phyloP scores from a whole-genome alignment of 1,139 yeast species.

The Zygoascus meyerae region DNA sequence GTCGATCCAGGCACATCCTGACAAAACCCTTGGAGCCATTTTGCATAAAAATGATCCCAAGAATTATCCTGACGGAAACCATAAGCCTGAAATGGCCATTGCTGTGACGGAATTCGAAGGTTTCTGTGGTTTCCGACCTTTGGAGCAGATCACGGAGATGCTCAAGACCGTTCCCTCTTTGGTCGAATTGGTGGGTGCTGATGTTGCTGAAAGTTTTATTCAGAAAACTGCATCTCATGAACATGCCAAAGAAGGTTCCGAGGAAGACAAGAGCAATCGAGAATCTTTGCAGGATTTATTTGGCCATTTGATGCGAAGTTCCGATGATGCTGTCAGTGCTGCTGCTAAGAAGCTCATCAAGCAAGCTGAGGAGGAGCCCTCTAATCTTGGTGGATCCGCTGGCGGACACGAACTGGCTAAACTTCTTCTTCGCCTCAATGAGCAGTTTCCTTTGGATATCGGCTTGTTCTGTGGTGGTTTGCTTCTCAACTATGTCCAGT shows the following conservation, averaged over 20 bases:
- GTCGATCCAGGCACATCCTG: conserved; percentile 97
- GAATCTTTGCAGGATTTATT: conserved; percentile 67
- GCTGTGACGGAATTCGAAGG: conserved; percentile 96
- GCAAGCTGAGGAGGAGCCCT: conserved; percentile 45
- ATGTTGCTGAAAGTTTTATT: conserved; percentile 48
- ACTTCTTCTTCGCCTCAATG: conserved; percentile 67
- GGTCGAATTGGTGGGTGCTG: conserved; percentile 59
- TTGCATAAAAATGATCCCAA: conserved; percentile 80
- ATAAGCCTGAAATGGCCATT: conserved; percentile 98
- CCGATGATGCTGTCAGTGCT: conserved; percentile 47
- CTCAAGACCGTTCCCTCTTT: conserved; percentile 73
- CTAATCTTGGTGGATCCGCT: conserved; percentile 32
- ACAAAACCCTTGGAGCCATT: conserved; percentile 70
- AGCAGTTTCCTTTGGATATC: conserved; percentile 87
- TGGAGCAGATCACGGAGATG: conserved; percentile 63
- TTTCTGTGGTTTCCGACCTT: conserved; percentile 95
- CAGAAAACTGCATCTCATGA: conserved; percentile 37
- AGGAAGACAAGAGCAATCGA: conserved; percentile 41
- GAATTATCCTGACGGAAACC: conserved; percentile 96
- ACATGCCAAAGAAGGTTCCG: conserved; percentile 45
- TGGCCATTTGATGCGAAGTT: conserved; percentile 74
- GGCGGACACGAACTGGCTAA: conserved; percentile 53
- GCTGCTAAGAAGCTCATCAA: conserved; percentile 57
- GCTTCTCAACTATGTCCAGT: conserved; percentile 76
- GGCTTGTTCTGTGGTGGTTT: conserved; percentile 96